Evolutionary conservation across 108 stramenopile genomes (phyloP).

Genomic region (Mayamaea pseudoterrestris): DNA sequence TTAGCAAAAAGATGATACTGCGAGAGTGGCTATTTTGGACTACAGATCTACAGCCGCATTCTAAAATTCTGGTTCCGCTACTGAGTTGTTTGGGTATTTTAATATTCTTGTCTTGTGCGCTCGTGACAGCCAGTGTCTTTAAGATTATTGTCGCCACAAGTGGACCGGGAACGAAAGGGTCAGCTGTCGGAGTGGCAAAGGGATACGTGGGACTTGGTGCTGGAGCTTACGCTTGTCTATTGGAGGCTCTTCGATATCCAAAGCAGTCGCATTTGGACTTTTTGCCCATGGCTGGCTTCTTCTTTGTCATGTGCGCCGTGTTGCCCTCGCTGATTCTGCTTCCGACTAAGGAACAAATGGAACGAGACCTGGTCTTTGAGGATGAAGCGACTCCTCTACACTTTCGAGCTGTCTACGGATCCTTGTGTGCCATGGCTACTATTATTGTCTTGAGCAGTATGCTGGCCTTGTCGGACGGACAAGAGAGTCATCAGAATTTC

Average conservation of each 20-base stretch:
- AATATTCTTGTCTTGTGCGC: conserved; percentile 54
- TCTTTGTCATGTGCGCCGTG: conserved; percentile 40
- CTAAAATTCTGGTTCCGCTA: conserved; percentile 21
- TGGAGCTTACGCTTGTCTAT: conserved; percentile 32
- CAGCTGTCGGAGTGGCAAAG: conserved; percentile 76
- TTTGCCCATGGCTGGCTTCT: conserved; percentile 63
- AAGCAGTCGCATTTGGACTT: conserved; percentile 46
- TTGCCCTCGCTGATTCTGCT: conserved; percentile 48
- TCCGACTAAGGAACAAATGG: conserved; percentile 27
- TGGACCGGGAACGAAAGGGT: conserved; percentile 58
- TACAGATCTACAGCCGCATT: too few relatives aligned
- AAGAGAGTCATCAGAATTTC: conserved; percentile 19
- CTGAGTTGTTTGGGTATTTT: conserved; percentile 40
- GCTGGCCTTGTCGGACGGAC: conserved; percentile 17
- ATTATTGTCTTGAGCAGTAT: conserved; percentile 43
- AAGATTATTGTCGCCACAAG: conserved; percentile 59
- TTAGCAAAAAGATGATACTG: conserved; percentile 26
- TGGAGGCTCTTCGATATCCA: conserved; percentile 33
- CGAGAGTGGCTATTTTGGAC: neutral
- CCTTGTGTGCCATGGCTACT: conserved; percentile 39
- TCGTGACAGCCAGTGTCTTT: conserved; percentile 71
- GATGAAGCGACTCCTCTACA: conserved; percentile 41
- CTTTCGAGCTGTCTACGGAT: conserved; percentile 52
- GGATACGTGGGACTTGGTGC: conserved; percentile 74
- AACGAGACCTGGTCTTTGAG: conserved; percentile 22